Evolutionary conservation across 805 yeast species (phyloP), one percentile per base, ranked within the genome.

Genomic region (Ogataea corticis): DNA sequence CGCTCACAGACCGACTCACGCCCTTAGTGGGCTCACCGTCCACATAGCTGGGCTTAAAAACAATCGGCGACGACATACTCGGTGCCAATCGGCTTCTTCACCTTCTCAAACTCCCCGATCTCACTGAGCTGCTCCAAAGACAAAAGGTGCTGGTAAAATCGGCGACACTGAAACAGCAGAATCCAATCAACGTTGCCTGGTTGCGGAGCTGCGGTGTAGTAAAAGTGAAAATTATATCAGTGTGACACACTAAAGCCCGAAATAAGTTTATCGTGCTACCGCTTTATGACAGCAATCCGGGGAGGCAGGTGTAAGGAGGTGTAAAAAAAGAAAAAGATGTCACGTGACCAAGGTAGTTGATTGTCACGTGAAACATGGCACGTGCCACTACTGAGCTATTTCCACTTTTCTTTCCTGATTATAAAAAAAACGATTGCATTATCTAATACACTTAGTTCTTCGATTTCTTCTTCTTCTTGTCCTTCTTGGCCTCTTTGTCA

Each of bases 391-490:
- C 3, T 10, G n/a, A n/a, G n/a, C 32, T 27, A 13, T 36, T 15
- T 27, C 23, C n/a, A 23, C 14, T 30, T 27, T 28, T 12, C 11
- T 25, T 25, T 25, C 11, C 11, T 7, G 28, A n/a, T 27, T 19
- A 12, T 10, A 4, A 28, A 13, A 30, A 38, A 38, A 38, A 38
- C 34, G 33, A 29, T 38, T 37, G 29, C 37, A 34, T 34, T 37
- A 37, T 30, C 33, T 29, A 38, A 38, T 18, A 17, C 30, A 13
- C 45, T 41, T 51, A 64, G 49, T 59, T 62, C 61, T 65, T 64
- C 9, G 67, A 56, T 55, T 57, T 54, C 49, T 54, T 49, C 55
- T 53, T 48, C 61, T 66, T 66, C 16, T 68, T 58, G 57, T 59
- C 55, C 51, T 57, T 51, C 49, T 59, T 52, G 38, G 45, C 45